Percentiles rank a stretch among this genome's conserved stretches.
These are phyloP conservation scores for Ceratocystiopsis sp. DNA, from an alignment of 2,329 filamentous ascomycete genomes.

Conservation along the genomic window DNA sequence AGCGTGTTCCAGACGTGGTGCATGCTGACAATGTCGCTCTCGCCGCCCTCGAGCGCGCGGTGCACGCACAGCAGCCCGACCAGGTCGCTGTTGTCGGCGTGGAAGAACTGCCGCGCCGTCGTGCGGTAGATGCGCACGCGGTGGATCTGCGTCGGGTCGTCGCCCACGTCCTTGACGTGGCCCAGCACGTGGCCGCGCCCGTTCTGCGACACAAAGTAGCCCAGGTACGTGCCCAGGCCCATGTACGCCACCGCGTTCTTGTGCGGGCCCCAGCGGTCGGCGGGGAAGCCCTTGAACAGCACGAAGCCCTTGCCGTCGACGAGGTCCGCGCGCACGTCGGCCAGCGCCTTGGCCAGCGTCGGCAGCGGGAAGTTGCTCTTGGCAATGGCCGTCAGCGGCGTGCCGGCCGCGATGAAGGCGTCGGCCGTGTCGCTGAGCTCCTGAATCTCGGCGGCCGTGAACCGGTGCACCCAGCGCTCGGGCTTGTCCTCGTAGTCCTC, in stretches of 20 bases:
- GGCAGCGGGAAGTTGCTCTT: slow-evolving; percentile 27
- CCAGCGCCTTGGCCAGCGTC: slow-evolving; percentile 20
- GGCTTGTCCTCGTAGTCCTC: slow-evolving; percentile 45
- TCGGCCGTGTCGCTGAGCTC: slow-evolving; percentile 54
- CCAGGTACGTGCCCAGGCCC: slow-evolving; percentile 70
- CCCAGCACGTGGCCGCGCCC: slow-evolving; percentile 70
- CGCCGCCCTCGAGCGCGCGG: slow-evolving; percentile 62
- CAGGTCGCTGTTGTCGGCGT: slow-evolving; percentile 67
- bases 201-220: slow-evolving; percentile 81
- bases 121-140: slow-evolving; percentile 83
- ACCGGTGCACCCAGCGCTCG: slow-evolving; percentile 56
- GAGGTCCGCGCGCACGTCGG: slow-evolving; percentile 22
- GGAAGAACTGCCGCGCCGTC: slow-evolving; percentile 71
- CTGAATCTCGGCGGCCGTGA: slow-evolving; percentile 46
- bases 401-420: slow-evolving; percentile 46
- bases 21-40: slow-evolving; percentile 63
- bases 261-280: slow-evolving; percentile 54
- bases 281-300: slow-evolving; percentile 73
- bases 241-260: slow-evolving; percentile 84
- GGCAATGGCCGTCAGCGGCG: slow-evolving; percentile 51
- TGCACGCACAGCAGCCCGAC: slow-evolving; percentile 72
- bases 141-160: slow-evolving; percentile 66
- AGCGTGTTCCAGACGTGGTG: slow-evolving; percentile 73
- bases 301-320: slow-evolving; percentile 80
- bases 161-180: slow-evolving; percentile 77